Base-by-base conservation (phyloP, 140 eudicot species). In the Oenanthe javanica region DNA sequence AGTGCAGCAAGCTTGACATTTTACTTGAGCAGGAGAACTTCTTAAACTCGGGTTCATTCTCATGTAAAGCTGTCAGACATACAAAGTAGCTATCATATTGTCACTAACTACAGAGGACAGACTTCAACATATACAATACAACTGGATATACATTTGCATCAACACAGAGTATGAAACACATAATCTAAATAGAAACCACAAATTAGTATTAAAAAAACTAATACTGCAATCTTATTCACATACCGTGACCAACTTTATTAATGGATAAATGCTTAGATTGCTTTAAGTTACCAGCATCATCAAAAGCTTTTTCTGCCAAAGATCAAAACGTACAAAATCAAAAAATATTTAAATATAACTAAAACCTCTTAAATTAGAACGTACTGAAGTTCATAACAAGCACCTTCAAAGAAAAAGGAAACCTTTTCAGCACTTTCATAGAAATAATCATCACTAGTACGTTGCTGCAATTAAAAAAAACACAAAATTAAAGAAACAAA, bases 161-260 rank as follows among this genome's bases (percentile, higher is more conserved):
- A 61, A 6, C 36, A 45, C 73, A 13, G 1, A 23, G 46, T 13
- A 11, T 27, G 77, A n/a, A 23, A 73, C 55, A 27, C 25, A 8
- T 9, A 38, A 63, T 27, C 21, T 31, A 2, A n/a, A n/a, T 1
- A 59, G 9, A 21, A 47, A 61, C 48, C 0, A 59, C 9, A 21
- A 47, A 61, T 31, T 48, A 12, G n/a, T 50, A 43, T 31, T 0
- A 63, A 46, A 2, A 25, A 3, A 3, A 47, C 21, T 25, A 61
- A 61, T 10, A 66, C 2, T 48, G 36, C 43, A 47, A 38, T 69
- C 77, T 38, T 63, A 77, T 78, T 36, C 12, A 81, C 88, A 72
- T 87, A 93, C 99, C 99, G 88, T 96, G 99, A 73, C 99, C 99
- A 83, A 96, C 99, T 93, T 96, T 96, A 86, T 96, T 96, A 72